Conservation (phyloP, 805 yeast species). For the Wickerhamiella slavikovae region DNA sequence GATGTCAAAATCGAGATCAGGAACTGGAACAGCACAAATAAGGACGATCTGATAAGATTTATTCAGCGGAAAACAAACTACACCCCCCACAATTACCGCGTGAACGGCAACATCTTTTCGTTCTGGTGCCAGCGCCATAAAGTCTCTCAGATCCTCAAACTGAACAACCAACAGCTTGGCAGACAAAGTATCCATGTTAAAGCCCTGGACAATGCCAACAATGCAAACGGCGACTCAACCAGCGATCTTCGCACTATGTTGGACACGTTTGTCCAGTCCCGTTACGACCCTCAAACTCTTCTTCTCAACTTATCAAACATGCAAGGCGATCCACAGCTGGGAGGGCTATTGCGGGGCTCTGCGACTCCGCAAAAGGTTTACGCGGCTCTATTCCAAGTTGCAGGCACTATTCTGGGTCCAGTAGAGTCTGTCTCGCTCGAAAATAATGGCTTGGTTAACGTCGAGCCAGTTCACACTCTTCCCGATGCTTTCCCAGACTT, state of each 20-base stretch:
- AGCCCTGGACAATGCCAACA: slow-evolving; percentile 11
- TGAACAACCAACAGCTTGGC: slow-evolving; percentile 68
- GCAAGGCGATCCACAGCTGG: slow-evolving; percentile 41
- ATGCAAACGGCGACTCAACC: slow-evolving; percentile 8
- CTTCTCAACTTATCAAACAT: slow-evolving; percentile 52
- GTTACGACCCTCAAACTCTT: slow-evolving; percentile 46
- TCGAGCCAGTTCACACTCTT: slow-evolving; percentile 36
- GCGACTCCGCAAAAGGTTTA: slow-evolving; percentile 62
- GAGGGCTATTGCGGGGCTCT: slow-evolving; percentile 44
- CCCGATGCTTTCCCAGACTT: slow-evolving; percentile 57
- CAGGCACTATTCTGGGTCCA: slow-evolving; percentile 27
- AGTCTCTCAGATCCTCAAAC: slow-evolving; percentile 37
- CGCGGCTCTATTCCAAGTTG: slow-evolving; percentile 73
- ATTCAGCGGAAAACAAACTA: slow-evolving; percentile 46
- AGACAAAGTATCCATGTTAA: slow-evolving; percentile 42
- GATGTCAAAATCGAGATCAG: slow-evolving; percentile 40
- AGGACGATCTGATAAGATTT: slow-evolving; percentile 47
- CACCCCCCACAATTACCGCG: slow-evolving; percentile 29
- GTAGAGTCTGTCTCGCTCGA: slow-evolving; percentile 42
- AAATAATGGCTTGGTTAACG: slow-evolving; percentile 38
- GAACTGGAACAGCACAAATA: slow-evolving; percentile 69
- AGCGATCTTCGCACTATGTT: slow-evolving; percentile 39
- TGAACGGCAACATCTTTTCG: slow-evolving; percentile 36
- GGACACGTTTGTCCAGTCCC: slow-evolving; percentile 33
- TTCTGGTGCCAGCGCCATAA: slow-evolving; percentile 36